phyloP scores from a whole-genome alignment of 2,329 filamentous ascomycete species.

The Fusarium miscanthi region DNA sequence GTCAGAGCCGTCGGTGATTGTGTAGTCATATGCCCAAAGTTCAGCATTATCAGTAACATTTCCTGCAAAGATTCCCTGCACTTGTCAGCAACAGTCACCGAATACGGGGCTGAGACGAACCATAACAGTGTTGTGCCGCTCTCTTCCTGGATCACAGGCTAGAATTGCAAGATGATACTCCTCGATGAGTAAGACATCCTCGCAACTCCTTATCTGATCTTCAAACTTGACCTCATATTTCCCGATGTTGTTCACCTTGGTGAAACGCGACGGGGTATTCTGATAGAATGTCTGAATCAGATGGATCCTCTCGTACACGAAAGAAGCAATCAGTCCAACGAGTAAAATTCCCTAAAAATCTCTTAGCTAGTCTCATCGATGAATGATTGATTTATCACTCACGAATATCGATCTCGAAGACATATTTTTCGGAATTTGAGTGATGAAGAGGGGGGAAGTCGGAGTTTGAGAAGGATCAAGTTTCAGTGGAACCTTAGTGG shows the following conservation, averaged over 20 bases:
- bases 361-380: background rate
- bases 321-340: slow-evolving; percentile 13
- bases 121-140: slow-evolving; percentile 57
- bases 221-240: slow-evolving; percentile 50
- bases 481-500: background rate
- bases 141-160: slow-evolving; percentile 54
- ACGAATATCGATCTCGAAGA: slow-evolving; percentile 16
- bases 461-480: background rate
- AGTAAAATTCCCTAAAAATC: slow-evolving; percentile 1
- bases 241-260: slow-evolving; percentile 43
- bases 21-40: slow-evolving; percentile 55
- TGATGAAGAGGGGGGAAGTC: background rate
- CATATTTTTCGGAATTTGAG: background rate
- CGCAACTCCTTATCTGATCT: slow-evolving; percentile 54
- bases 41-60: slow-evolving; percentile 39
- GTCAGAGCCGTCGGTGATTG: slow-evolving; percentile 14
- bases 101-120: slow-evolving; percentile 29
- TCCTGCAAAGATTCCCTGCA: slow-evolving; percentile 43
- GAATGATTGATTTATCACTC: fast-evolving
- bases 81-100: background rate
- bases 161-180: slow-evolving; percentile 51
- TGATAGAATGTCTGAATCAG: slow-evolving; percentile 39
- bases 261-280: slow-evolving; percentile 48
- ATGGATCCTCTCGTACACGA: slow-evolving; percentile 27
- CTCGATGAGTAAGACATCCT: slow-evolving; percentile 54